These are phyloP conservation scores for Dryadomyces quercus-mongolicae DNA, from an alignment of 2,329 filamentous ascomycete genomes.

Conservation along the genomic window DNA sequence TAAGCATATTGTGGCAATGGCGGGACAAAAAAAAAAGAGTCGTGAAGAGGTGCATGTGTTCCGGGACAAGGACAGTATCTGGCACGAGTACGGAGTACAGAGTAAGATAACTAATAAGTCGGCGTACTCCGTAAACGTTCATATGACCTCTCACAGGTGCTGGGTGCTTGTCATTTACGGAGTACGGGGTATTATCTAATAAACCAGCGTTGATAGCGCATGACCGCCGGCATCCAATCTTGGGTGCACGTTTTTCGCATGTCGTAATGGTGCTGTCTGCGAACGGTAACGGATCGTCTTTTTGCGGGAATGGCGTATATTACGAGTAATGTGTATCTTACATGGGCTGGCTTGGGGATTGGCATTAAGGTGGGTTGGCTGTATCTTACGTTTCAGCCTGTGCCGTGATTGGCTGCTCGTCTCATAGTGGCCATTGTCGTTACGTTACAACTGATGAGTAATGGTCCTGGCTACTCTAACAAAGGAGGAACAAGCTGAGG, in stretches of 20 bases:
- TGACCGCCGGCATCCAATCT: neutral
- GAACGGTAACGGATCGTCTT: neutral
- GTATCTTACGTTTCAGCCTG: neutral
- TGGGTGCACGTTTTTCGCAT: neutral
- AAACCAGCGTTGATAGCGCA: neutral
- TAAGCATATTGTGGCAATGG: too few relatives aligned
- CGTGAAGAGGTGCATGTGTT: neutral
- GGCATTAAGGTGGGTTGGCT: too few relatives aligned
- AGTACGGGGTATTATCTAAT: neutral
- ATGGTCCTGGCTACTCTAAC: neutral
- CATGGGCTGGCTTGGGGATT: too few relatives aligned
- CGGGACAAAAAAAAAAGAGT: too few relatives aligned
- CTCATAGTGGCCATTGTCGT: neutral
- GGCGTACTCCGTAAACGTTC: neutral
- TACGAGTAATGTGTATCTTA: too few relatives aligned
- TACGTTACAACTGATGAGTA: constrained; percentile 1
- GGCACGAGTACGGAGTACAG: neutral
- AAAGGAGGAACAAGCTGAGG: neutral
- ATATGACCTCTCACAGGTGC: too few relatives aligned
- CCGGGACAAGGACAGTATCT: too few relatives aligned
- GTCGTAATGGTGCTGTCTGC: neutral
- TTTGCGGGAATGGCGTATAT: too few relatives aligned
- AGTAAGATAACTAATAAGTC: neutral
- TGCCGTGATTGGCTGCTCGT: neutral
- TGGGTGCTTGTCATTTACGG: neutral